phyloP scores from a whole-genome alignment of 108 stramenopile species.

The Stephanodiscus minutulus region DNA sequence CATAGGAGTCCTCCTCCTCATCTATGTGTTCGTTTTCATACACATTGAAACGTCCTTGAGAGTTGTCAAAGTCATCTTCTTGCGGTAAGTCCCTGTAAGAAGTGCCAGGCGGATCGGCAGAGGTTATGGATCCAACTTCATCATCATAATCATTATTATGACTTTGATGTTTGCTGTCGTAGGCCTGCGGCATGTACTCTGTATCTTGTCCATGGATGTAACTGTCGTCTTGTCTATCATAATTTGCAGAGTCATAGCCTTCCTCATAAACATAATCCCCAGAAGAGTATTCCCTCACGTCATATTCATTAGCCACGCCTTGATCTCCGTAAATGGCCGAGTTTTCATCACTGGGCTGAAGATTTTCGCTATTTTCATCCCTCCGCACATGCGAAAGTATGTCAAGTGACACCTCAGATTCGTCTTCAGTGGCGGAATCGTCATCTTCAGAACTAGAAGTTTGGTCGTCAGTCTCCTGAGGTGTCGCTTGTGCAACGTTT shows the following conservation, averaged over 20 bases:
- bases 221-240: constrained; percentile 3
- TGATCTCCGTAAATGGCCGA: constrained; percentile 30
- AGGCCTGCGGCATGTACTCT: background rate
- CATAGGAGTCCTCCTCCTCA: background rate
- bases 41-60: background rate
- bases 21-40: constrained; percentile 5
- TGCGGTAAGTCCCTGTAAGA: constrained; percentile 30
- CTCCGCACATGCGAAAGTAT: background rate
- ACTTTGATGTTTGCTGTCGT: background rate
- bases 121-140: constrained; percentile 19
- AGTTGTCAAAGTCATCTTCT: constrained; percentile 17
- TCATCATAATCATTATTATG: constrained; percentile 17
- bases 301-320: constrained; percentile 7
- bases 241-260: background rate
- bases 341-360: constrained; percentile 22
- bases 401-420: constrained; percentile 3
- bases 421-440: constrained; percentile 14
- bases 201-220: constrained; percentile 5
- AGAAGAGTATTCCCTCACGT: background rate
- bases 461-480: constrained; percentile 26
- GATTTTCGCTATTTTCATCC: background rate
- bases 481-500: constrained; percentile 39
- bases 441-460: constrained; percentile 11
- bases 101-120: constrained; percentile 36
- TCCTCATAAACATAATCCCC: background rate